Conservation (phyloP, 2,329 filamentous ascomycete genomes). For the Trichoderma guizhouense region DNA sequence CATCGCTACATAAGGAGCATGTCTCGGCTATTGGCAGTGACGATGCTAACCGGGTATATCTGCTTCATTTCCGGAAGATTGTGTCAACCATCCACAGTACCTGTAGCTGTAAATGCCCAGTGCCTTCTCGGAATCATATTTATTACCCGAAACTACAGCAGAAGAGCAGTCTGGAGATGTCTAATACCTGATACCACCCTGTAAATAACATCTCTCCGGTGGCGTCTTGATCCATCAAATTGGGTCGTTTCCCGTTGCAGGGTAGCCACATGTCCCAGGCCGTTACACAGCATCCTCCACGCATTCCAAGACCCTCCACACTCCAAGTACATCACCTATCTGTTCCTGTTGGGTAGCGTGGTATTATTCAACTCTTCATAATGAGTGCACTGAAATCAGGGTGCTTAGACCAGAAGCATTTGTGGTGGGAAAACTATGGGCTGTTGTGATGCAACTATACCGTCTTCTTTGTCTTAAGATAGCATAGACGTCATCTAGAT, state of each 20-base stretch:
- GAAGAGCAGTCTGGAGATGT: background rate
- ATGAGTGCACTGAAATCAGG: background rate
- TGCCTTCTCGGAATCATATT: background rate
- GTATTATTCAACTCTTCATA: background rate
- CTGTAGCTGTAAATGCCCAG: background rate
- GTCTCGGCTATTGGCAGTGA: conserved; percentile 1
- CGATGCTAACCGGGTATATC: background rate
- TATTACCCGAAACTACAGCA: background rate
- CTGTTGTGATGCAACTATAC: background rate
- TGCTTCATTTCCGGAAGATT: background rate
- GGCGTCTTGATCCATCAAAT: background rate
- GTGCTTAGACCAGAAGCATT: background rate
- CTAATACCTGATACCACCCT: background rate
- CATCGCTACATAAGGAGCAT: background rate
- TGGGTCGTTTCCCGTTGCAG: background rate
- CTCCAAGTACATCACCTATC: background rate
- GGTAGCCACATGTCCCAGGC: background rate
- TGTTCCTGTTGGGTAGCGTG: background rate
- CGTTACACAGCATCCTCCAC: background rate
- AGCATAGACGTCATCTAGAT: background rate
- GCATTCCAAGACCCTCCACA: background rate
- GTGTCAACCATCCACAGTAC: background rate
- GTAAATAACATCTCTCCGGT: background rate
- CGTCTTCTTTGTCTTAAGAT: background rate
- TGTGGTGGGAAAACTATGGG: background rate